Base-by-base conservation (phyloP, 345 rosid species). In the Streptanthus diversifolius region DNA sequence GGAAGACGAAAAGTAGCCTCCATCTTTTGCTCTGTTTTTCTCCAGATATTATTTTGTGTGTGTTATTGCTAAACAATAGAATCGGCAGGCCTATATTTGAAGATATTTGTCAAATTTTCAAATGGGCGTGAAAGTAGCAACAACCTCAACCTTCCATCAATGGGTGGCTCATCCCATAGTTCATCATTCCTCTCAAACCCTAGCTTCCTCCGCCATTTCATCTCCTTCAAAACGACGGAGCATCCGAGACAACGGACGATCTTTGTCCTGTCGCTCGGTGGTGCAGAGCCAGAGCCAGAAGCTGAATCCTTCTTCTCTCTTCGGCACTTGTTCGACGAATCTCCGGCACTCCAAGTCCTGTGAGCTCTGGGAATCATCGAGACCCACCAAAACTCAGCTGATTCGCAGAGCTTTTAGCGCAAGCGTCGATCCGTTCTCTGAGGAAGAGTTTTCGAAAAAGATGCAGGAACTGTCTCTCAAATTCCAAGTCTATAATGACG, bases 91-190 rank as follows among this genome's bases (percentile, higher is more conserved):
- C 8, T 5, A 10, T 0, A 71, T 29, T 27, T 33, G 5, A 13
- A 32, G 55, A 68, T 29, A 56, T 9, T 44, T 44, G 35, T 55
- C 24, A 40, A 49, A 89, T 92, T 44, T 47, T 55, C 24, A 40
- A 49, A 89, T 92, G 98, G 95, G 79, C 40, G 82, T 85, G 82
- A 86, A 86, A 83, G 90, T 80, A 52, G 88, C 81, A 6, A 80
- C 82, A 7, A 60, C 77, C 56, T 58, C 80, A 3, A 64, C 83
- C 32, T 75, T 82, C 65, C 83, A 86, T 32, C 97, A 83, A 32
- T 86, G 88, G 91, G 80, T 88, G 25, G 80, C 87, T 39, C 88
- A 86, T 72, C 86, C 85, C 10, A 76, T 67, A 12, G 9, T 82
- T 54, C 83, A 82, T 47, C 93, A 80, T 3, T 70, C 86, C 53